Evolutionary conservation across 2,329 filamentous ascomycete genomes (phyloP).

Genomic region (Chlorencoelia australis): DNA sequence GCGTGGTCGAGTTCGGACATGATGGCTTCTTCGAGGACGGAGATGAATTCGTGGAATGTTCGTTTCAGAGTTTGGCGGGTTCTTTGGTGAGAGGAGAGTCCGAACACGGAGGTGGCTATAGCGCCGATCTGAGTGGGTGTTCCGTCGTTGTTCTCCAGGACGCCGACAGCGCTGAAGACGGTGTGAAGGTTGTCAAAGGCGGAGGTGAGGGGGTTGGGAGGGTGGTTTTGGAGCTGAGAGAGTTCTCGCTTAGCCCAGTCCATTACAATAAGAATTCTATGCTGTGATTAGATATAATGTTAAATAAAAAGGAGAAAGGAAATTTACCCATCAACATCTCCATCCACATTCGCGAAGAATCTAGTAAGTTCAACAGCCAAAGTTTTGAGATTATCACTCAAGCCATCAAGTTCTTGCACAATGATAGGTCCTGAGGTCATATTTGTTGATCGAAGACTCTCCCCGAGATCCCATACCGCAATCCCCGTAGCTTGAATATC

Average conservation of each 20-base stretch:
- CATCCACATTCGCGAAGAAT: conserved; percentile 89
- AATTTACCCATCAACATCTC: conserved; percentile 72
- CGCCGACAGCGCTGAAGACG: conserved; percentile 54
- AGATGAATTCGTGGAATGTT: conserved; percentile 80
- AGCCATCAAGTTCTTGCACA: conserved; percentile 71
- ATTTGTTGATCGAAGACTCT: conserved; percentile 80
- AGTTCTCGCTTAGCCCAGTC: conserved; percentile 90
- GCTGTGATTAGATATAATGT: too few relatives aligned
- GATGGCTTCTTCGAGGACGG: conserved; percentile 82
- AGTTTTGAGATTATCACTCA: conserved; percentile 77
- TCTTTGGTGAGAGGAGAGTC: conserved; percentile 69
- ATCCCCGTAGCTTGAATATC: conserved; percentile 86
- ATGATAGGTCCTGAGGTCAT: conserved; percentile 86
- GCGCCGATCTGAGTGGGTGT: conserved; percentile 58
- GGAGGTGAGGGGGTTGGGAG: conserved; percentile 54
- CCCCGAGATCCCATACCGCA: conserved; percentile 88
- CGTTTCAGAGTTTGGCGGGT: conserved; percentile 72
- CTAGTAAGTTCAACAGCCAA: conserved; percentile 77
- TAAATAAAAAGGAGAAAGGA: conserved; percentile 11
- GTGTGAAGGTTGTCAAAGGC: conserved; percentile 78
- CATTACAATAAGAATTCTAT: conserved; percentile 83
- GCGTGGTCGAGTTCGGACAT: conserved; percentile 73
- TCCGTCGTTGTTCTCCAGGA: conserved; percentile 45
- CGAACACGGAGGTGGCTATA: conserved; percentile 64
- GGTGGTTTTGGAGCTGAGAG: conserved; percentile 51